Base-by-base conservation (phyloP, 176 grass and related monocot genomes). In the Puya raimondii region DNA sequence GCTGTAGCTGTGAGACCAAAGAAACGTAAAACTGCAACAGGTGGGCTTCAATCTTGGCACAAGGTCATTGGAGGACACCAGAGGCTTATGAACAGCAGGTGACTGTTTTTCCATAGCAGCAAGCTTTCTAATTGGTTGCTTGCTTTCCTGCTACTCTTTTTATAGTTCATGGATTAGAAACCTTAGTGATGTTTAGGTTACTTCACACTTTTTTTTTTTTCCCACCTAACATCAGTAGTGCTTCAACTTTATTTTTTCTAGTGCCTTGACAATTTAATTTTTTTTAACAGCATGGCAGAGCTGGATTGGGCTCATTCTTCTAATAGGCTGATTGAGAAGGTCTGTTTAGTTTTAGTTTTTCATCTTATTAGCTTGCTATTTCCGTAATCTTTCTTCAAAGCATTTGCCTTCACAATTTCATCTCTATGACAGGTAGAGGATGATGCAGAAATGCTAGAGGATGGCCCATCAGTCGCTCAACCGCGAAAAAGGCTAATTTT, bases 291-390 rank as follows among this genome's bases (percentile, higher is more conserved):
- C 70, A 65, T 80, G 29, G 76, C 18, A 2, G 93, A 92, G 68
- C 67, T 87, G 71, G 84, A 87, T 61, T 97, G 93, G 93, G 86
- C 89, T 80, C 88, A 81, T 67, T 78, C 86, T 85, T 76, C 84
- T 69, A 90, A 88, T 81, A 85, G 93, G 78, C 78, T 97, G 83
- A 83, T 85, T 29, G 89, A 97, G 77, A 97, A 97, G 93, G 92
- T 96, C 68, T 58, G 42, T 80, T 73, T 59, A 47, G n/a, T 18
- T 63, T 76, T 18, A 77, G 23, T 72, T 10, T 72, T 17, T 66
- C 52, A n/a, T 83, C 17, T 51, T 61, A 26, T 15, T 80, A 53
- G 11, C 66, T 70, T 64, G 9, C 12, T 13, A 78, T 59, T 85
- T 81, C 16, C 17, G 13, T 11, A 76, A 67, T 51, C 64, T 67